Evolutionary conservation across 192 early-diverging fungal species (phyloP), one percentile per base, ranked within the genome.

Genomic region (Rhizoclosmatium globosum): DNA sequence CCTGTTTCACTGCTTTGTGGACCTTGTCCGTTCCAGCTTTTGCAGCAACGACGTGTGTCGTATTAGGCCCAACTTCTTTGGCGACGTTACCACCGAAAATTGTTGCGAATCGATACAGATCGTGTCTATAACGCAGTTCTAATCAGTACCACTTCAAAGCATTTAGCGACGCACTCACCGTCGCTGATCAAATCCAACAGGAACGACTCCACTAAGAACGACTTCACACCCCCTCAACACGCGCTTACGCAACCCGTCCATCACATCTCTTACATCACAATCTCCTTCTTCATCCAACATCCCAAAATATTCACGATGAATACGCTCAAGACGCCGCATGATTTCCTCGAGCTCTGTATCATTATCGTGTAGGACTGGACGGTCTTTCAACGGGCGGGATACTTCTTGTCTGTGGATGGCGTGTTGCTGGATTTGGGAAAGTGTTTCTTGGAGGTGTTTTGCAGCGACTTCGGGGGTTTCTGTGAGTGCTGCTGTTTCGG

Each of bases 31-130:
- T 94, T 9, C 92, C 90, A 92, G 93, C 92, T 79, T 95, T 93
- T 3, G 90, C 90, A 15, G 96, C 94, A 50, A 99, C 91, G 7
- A 99, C n/a, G n/a, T n/a, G n/a, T n/a, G n/a, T 98, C 6, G 94
- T 91, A 21, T 82, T 76, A 3, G 75, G 72, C 21, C 82, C 85
- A 17, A 97, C 60, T 6, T 94, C 89, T 0, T n/a, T 77, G 2
- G 84, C 89, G 79, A 95, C 96, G 42, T 79, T 79, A 0, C 96
- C 98, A 3, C 98, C 98, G 89, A 97, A 98, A 19, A 83, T 83
- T 43, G 70, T 68, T 7, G 97, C 96, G 70, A 91, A 86, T 43
- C 85, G 88, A 95, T 96, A 97, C 47, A 95, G 85, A 42, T 96
- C 95, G 23, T 92, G 89, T 21, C 88, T 57, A 19, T 1, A 7